phyloP scores from a whole-genome alignment of 164 flowering plant genomes.

The Macadamia tetraphylla region DNA sequence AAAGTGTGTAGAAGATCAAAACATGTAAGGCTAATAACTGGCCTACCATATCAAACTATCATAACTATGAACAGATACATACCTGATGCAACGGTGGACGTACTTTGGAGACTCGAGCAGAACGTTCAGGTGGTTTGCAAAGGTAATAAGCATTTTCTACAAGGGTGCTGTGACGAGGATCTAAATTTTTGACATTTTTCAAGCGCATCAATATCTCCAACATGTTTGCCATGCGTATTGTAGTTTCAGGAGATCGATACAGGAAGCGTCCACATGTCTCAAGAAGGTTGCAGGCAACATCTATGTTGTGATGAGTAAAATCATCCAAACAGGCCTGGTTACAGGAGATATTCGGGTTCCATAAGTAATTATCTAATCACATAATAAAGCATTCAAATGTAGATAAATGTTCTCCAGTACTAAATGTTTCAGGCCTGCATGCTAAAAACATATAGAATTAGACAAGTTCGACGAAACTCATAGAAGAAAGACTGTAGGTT shows the following conservation, averaged over 20 bases:
- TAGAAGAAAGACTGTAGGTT: no score
- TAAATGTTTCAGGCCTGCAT: not conserved
- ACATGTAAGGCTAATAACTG: not conserved
- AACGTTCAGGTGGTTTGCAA: constrained; percentile 98
- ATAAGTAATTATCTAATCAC: not conserved
- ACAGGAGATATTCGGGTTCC: not conserved
- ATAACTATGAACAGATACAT: constrained; percentile 1
- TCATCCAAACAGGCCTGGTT: constrained; percentile 97
- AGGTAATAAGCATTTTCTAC: constrained; percentile 98
- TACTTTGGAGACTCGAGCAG: constrained; percentile 85
- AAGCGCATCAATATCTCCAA: constrained; percentile 95
- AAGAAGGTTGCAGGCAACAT: constrained; percentile 98
- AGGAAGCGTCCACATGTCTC: constrained; percentile 99
- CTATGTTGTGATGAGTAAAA: constrained; percentile 95
- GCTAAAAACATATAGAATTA: not conserved
- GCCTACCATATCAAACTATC: not conserved
- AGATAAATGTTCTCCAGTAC: not conserved
- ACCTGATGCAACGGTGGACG: constrained; percentile 98
- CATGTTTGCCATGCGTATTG: constrained; percentile 92
- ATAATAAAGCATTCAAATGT: not conserved
- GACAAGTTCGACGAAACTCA: no score
- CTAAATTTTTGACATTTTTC: constrained; percentile 96
- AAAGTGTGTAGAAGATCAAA: constrained; percentile 4
- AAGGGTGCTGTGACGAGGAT: constrained; percentile 94
- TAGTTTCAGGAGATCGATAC: constrained; percentile 95